Conservation (phyloP, 2,329 filamentous ascomycete genomes). For the Scedosporium boydii region DNA sequence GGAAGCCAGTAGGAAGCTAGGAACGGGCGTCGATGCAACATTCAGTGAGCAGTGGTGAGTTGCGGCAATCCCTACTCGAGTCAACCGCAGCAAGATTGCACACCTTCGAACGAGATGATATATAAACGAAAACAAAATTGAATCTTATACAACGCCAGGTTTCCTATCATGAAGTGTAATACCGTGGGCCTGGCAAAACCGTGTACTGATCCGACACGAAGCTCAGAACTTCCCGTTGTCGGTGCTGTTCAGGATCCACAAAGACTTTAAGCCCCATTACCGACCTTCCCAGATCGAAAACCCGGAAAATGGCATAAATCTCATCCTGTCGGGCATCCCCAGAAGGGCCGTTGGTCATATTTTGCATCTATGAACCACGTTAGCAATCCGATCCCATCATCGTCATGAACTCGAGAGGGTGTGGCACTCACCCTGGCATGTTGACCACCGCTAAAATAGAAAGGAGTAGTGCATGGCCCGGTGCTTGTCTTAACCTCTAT, state of each 20-base stretch:
- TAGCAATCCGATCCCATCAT: background rate
- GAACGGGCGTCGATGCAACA: no score
- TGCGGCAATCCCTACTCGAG: no score
- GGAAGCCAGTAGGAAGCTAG: no score
- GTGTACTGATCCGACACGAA: no score
- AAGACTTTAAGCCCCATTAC: constrained; percentile 24
- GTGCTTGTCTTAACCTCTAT: constrained; percentile 44
- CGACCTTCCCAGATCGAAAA: constrained; percentile 25
- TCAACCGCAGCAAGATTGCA: no score
- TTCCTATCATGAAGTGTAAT: no score
- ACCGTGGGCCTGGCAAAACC: no score
- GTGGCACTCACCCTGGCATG: constrained; percentile 15
- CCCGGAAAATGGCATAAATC: constrained; percentile 31
- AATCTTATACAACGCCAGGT: no score
- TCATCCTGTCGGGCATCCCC: constrained; percentile 6
- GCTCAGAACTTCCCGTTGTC: background rate
- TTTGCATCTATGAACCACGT: background rate
- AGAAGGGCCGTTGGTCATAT: constrained; percentile 5
- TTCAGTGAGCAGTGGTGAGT: no score
- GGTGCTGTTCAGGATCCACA: constrained; percentile 21
- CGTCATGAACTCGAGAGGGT: background rate
- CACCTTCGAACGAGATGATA: no score
- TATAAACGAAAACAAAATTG: no score
- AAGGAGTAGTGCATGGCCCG: constrained; percentile 23
- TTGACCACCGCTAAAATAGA: constrained; percentile 37